phyloP scores from a whole-genome alignment of 139 green algal species.

The Bryopsis sp. region DNA sequence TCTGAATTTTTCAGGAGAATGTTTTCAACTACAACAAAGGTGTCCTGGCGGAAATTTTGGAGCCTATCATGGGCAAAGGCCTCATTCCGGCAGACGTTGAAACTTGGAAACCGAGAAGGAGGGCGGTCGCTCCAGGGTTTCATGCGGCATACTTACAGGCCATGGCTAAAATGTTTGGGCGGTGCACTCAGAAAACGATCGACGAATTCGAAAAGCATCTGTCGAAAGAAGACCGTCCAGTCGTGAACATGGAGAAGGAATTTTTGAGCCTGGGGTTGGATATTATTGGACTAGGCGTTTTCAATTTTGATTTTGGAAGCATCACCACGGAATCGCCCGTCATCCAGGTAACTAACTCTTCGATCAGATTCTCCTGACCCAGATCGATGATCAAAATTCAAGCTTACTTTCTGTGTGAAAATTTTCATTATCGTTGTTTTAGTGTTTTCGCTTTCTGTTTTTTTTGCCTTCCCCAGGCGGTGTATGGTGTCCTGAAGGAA shows the following conservation, averaged over 20 bases:
- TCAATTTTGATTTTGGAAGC: conserved; percentile 98
- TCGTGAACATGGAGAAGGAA: conserved; percentile 92
- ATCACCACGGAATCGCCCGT: conserved; percentile 88
- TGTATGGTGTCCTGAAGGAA: conserved; percentile 96
- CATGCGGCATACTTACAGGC: conserved; percentile 88
- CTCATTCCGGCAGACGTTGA: conserved; percentile 86
- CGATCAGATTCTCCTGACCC: too few relatives aligned
- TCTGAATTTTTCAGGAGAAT: conserved; percentile 65
- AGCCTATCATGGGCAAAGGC: conserved; percentile 99
- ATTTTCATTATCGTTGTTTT: too few relatives aligned
- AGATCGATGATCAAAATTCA: too few relatives aligned
- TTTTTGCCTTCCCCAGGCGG: too few relatives aligned
- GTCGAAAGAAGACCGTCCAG: background rate
- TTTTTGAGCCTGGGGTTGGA: conserved; percentile 92
- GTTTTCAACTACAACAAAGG: conserved; percentile 93
- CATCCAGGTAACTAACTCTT: conserved; percentile 81
- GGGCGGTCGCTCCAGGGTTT: conserved; percentile 90
- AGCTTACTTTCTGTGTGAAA: too few relatives aligned
- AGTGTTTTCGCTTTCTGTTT: too few relatives aligned
- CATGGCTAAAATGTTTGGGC: conserved; percentile 78
- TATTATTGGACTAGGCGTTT: conserved; percentile 98
- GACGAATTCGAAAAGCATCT: conserved; percentile 15
- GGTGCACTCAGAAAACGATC: conserved; percentile 40
- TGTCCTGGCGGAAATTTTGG: conserved; percentile 96
- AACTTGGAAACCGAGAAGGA: conserved; percentile 58